phyloP scores from a whole-genome alignment of 2,329 filamentous ascomycete species.

The Colletotrichum endophyticum region DNA sequence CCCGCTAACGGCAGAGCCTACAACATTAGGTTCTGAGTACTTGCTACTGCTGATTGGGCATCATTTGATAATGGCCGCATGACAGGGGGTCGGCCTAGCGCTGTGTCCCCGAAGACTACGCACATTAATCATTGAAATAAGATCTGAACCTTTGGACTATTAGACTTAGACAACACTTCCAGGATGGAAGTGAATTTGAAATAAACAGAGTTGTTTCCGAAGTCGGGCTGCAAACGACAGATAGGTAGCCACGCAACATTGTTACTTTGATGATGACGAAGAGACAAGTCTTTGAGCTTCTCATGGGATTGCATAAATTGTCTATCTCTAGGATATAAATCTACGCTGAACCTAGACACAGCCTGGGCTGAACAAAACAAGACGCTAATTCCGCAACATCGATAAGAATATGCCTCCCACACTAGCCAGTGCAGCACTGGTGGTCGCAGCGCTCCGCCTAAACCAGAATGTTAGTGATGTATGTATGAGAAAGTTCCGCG shows the following conservation, averaged over 20 bases:
- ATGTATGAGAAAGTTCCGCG: rapidly evolving
- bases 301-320: neutral
- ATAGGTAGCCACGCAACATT: rapidly evolving
- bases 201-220: neutral
- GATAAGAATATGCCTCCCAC: neutral
- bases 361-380: neutral
- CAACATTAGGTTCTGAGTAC: rapidly evolving
- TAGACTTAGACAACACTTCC: neutral
- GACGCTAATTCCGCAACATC: neutral
- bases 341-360: neutral
- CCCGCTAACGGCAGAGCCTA: neutral
- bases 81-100: neutral
- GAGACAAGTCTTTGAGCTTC: neutral
- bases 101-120: neutral
- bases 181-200: neutral
- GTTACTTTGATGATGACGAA: neutral
- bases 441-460: neutral
- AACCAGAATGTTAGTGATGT: neutral
- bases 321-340: neutral
- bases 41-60: neutral
- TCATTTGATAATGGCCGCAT: neutral
- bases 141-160: neutral
- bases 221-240: neutral
- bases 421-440: slow-evolving; percentile 1
- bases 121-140: neutral